Base-by-base conservation (phyloP, 2,329 filamentous ascomycete species). In the Trichoderma semiorbis region DNA sequence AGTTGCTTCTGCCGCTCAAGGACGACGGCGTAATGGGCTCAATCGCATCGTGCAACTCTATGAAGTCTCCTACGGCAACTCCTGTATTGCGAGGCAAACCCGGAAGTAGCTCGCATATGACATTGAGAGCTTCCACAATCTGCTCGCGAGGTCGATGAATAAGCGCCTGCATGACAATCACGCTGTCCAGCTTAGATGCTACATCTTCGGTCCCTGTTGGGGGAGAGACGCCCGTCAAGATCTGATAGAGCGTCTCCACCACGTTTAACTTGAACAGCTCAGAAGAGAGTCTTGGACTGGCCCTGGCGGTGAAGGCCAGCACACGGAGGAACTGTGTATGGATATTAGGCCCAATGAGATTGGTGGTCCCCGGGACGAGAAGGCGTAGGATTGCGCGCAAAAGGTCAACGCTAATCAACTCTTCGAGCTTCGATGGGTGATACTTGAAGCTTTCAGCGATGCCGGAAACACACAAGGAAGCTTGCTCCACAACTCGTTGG, bases 361-460 rank as follows among this genome's bases (percentile, higher is more conserved):
- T 99, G 14, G 96, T 98, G 1, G 94, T 97, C 47, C 97, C 96
- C 3, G 96, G 96, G 16, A 98, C 87, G 30, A 99, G 87, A 7
- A 99, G 89, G 28, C 95, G 91, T 71, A 98, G 86, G 65, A 99
- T 90, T 5, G 93, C 93, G 78, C 90, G 91, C 3, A 99, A 88
- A 74, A 99, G 86, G 73, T 95, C 94, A 34, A 94, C 90, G 79
- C 94, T 96, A 72, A 98, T 93, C 60, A 99, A 87, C 78, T 97
- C 93, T 82, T 99, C 97, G 14, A 99, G 86, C 81, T 97, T 97
- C 69, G 89, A 88, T 24, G 95, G 89, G 71, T 95, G 91, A 78
- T 95, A 92, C 79, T 93, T 95, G 85, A 98, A 99, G 84, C 96
- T 98, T 83, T 99, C 95, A 34, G 98, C 94, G 73, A 99, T 96